Conservation (phyloP, 208 protist species). For the Acanthamoeba healyi region DNA sequence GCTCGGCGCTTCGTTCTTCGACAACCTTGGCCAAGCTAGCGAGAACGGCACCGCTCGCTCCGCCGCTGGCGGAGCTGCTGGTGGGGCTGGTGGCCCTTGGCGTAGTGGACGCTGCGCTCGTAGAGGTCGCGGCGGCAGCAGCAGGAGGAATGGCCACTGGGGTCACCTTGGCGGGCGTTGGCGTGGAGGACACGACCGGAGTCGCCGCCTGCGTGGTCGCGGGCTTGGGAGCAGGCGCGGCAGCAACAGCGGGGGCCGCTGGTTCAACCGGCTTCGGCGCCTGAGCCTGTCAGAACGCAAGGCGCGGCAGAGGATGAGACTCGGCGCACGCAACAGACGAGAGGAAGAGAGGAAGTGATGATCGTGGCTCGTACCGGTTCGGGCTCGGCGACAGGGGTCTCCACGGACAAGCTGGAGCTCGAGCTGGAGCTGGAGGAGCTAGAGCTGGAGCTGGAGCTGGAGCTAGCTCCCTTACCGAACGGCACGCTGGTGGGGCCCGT, state of each 20-base stretch:
- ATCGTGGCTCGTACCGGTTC: not conserved
- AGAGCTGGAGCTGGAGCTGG: not conserved
- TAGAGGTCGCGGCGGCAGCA: not conserved
- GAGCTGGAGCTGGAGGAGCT: not conserved
- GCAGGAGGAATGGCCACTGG: not conserved
- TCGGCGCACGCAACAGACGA: not conserved
- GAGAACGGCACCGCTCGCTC: not conserved
- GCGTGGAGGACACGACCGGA: not conserved
- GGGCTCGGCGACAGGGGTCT: not conserved
- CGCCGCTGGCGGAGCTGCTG: not conserved
- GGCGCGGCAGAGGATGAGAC: too few species aligned
- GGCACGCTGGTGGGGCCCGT: constrained; percentile 4
- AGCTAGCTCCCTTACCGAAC: not conserved
- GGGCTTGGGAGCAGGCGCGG: not conserved
- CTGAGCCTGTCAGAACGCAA: not conserved
- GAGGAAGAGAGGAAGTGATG: not conserved
- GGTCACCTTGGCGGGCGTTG: not conserved
- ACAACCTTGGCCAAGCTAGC: constrained; percentile 51
- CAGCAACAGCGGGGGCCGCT: not conserved
- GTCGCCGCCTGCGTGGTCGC: not conserved
- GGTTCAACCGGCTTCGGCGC: not conserved
- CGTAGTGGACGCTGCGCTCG: not conserved
- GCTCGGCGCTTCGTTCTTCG: not conserved
- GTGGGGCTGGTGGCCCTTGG: not conserved
- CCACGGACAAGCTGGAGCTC: not conserved